Evolutionary conservation across 2,329 filamentous ascomycete genomes (phyloP), one percentile per base, ranked within the genome.

Genomic region (Pestalotiopsis sp.): DNA sequence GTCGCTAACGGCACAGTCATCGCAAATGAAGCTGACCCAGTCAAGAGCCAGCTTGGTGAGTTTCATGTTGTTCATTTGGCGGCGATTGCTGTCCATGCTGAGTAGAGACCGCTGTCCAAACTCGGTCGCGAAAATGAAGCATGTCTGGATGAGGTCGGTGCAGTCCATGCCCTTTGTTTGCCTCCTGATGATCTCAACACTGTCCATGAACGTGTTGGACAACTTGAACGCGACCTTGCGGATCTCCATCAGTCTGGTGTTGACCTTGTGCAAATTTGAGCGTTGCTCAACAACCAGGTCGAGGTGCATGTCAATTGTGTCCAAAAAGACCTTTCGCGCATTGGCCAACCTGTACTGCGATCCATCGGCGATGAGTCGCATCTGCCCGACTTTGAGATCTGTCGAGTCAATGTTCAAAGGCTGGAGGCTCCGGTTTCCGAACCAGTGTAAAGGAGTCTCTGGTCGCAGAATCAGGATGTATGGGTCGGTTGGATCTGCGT

Each of bases 181-280:
- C 73, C 90, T 91, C 72, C 94, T 89, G 72, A 99, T 96, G 71
- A 93, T 94, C 78, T 97, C 94, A 59, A 99, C 96, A 78, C 94
- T 98, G 80, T 98, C 95, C 94, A 99, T 98, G 81, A 99, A 98
- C 6, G 94, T 94, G 81, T 98, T 98, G 65, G 94, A 97, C 58
- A 99, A 86, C 80, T 97, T 97, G 85, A 97, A 98, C 3, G 95
- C 94, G 2, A 97, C 97, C 78, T 95, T 94, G 75, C 97, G 95
- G 75, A 98, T 97, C 78, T 97, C 97, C 75, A 94, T 95, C 72
- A 99, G 84, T 78, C 97, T 93, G 65, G 91, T 85, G 77, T 98
- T 97, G 73, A 99, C 96, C 74, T 97, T 93, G 71, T 93, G 92
- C 52, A 99, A 87, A 77, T 98, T 98, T 23, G 96, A 97, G 73